Conservation (phyloP, 768 basidiomycete species). For the Suillus ampliporus region DNA sequence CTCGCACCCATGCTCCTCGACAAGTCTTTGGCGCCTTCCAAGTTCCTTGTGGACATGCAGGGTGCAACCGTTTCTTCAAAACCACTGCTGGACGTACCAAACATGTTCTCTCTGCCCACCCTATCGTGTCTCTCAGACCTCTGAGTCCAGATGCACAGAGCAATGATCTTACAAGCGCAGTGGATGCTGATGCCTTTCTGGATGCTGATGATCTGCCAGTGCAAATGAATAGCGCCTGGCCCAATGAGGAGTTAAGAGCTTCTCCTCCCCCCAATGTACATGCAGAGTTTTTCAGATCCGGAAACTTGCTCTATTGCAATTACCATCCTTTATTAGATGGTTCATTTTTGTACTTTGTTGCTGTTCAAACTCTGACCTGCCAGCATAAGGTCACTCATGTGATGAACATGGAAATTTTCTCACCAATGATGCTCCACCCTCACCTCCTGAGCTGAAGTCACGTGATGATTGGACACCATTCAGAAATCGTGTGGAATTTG, state of each 20-base stretch:
- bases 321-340: conserved; percentile 14
- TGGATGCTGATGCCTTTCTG: too few relatives aligned
- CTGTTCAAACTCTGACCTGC: neutral
- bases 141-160: too few relatives aligned
- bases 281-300: conserved; percentile 5
- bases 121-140: neutral
- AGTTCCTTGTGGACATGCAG: neutral
- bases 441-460: neutral
- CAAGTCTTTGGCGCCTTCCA: neutral
- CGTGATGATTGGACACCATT: conserved; percentile 35
- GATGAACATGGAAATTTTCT: conserved; percentile 15
- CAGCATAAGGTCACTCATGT: conserved; percentile 11
- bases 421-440: neutral
- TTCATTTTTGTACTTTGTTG: neutral
- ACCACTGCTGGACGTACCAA: neutral
- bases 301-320: conserved; percentile 4
- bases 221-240: too few relatives aligned
- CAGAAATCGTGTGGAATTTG: conserved; percentile 29
- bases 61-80: neutral
- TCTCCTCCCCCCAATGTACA: neutral
- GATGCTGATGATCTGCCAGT: too few relatives aligned
- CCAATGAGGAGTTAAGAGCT: neutral
- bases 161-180: too few relatives aligned
- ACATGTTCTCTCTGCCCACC: conserved; percentile 3
- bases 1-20: too few relatives aligned